phyloP scores from a whole-genome alignment of 352 stramenopile species.

The Plasmopara viticola region DNA sequence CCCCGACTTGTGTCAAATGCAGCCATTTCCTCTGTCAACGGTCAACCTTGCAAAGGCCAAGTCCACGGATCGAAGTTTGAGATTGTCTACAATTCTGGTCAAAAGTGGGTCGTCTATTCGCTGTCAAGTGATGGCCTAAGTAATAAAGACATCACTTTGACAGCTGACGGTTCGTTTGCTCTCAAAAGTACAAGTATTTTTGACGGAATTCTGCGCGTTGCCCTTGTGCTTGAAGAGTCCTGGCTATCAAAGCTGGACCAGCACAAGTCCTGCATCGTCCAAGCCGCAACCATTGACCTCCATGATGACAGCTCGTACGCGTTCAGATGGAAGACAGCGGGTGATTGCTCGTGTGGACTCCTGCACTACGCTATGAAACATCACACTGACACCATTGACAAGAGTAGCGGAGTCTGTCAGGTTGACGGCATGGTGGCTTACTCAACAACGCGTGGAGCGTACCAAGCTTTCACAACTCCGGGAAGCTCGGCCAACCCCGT shows the following conservation, averaged over 20 bases:
- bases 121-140: constrained; percentile 32
- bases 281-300: constrained; percentile 35
- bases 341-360: constrained; percentile 42
- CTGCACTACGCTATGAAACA: constrained; percentile 58
- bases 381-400: constrained; percentile 41
- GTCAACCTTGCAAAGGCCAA: constrained; percentile 17
- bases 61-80: constrained; percentile 40
- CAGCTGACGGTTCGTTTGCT: constrained; percentile 27
- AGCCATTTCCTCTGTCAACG: constrained; percentile 46
- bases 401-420: constrained; percentile 12
- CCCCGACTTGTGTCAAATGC: constrained; percentile 35
- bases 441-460: constrained; percentile 50
- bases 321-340: constrained; percentile 55
- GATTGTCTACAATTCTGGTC: constrained; percentile 43
- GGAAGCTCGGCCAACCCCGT: constrained; percentile 10
- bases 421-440: constrained; percentile 34
- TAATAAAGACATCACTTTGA: constrained; percentile 38
- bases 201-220: constrained; percentile 38
- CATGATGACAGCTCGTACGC: constrained; percentile 38
- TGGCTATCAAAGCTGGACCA: constrained; percentile 37
- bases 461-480: constrained; percentile 37
- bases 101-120: constrained; percentile 57
- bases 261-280: constrained; percentile 45
- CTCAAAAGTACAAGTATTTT: constrained; percentile 33
- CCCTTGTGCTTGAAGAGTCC: constrained; percentile 34